Percentiles rank a stretch among this genome's conserved stretches.
These are phyloP conservation scores for Sphaerulina populicola DNA, from an alignment of 2,329 filamentous ascomycete species.

Conservation along the genomic window DNA sequence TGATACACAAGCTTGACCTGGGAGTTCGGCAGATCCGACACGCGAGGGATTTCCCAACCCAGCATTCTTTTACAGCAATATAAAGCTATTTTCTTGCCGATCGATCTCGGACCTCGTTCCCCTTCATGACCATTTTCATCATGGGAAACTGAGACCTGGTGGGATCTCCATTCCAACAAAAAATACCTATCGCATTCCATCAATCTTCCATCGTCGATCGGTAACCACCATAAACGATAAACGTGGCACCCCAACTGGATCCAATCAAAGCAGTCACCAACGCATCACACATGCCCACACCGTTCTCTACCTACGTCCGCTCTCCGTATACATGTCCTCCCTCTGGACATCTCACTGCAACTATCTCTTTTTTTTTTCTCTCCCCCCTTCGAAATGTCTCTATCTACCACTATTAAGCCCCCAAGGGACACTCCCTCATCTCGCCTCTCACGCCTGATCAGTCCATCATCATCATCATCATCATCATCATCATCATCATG, in stretches of 20 bases:
- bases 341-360: neutral
- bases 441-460: neutral
- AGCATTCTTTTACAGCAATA: neutral
- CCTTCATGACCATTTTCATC: neutral
- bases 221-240: neutral
- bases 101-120: neutral
- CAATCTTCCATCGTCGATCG: neutral
- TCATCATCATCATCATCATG: neutral
- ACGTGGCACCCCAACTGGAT: neutral
- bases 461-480: neutral
- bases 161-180: neutral
- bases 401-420: neutral
- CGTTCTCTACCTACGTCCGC: neutral
- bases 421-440: neutral
- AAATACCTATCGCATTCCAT: neutral
- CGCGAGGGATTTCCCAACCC: neutral
- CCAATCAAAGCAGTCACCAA: neutral
- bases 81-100: neutral
- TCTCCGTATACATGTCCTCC: neutral
- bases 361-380: neutral
- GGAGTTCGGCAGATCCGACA: neutral
- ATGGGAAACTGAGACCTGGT: neutral
- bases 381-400: neutral
- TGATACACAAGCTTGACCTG: neutral
- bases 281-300: neutral